Percentiles rank a stretch among this genome's conserved stretches.
Conservation (phyloP, 805 yeast genomes). For the Huiozyma naganishii region DNA sequence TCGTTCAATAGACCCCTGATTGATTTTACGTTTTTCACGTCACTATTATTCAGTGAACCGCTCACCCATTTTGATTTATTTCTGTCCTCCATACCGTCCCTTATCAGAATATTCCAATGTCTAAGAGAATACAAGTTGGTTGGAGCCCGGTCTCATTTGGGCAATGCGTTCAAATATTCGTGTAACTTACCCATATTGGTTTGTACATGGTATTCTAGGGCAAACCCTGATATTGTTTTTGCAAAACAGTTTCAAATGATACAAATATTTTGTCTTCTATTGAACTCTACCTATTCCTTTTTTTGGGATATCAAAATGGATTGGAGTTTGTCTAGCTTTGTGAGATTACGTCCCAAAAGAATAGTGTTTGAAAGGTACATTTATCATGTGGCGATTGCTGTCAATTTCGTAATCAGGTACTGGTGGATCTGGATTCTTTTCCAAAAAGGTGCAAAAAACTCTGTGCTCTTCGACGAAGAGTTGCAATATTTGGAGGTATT, state of each 20-base stretch:
- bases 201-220: conserved; percentile 23
- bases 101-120: conserved; percentile 79
- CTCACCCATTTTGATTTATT: conserved; percentile 17
- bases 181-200: conserved; percentile 47
- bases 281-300: conserved; percentile 70
- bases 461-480: conserved; percentile 44
- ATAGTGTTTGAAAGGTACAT: conserved; percentile 16
- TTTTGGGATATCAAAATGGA: conserved; percentile 86
- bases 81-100: conserved; percentile 44
- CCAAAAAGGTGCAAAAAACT: conserved; percentile 32
- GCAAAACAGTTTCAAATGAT: conserved; percentile 4
- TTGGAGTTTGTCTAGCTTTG: conserved; percentile 65
- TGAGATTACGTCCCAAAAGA: conserved; percentile 6
- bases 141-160: conserved; percentile 43
- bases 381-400: conserved; percentile 46
- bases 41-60: conserved; percentile 29
- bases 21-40: conserved; percentile 51
- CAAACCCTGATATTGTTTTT: conserved; percentile 1
- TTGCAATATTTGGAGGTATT: conserved; percentile 66
- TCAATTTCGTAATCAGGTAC: conserved; percentile 61
- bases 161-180: conserved; percentile 67
- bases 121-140: conserved; percentile 45
- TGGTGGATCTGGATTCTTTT: conserved; percentile 55
- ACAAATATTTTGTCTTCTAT: conserved; percentile 33
- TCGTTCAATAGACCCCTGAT: conserved; percentile 69